Percentiles rank a stretch among this genome's conserved stretches.
Evolutionary conservation across 495 filamentous ascomycete genomes (phyloP).

Genomic region (Penicillium dipodomyicola): DNA sequence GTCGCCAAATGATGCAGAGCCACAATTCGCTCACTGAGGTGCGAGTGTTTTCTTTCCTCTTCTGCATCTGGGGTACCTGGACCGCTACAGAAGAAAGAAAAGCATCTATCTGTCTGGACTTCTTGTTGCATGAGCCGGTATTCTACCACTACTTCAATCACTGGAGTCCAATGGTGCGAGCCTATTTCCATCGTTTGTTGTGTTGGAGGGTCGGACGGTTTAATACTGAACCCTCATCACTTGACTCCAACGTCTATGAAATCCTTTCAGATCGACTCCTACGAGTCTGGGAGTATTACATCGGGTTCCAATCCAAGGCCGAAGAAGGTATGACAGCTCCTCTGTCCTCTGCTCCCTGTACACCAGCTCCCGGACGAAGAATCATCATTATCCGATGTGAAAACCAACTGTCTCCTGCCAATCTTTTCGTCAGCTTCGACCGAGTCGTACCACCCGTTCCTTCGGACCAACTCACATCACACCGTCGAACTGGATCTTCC

Average conservation of each 20-base stretch:
- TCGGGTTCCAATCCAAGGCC: slow-evolving; percentile 62
- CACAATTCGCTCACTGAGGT: slow-evolving; percentile 95
- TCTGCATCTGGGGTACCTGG: slow-evolving; percentile 75
- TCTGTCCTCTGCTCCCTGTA: slow-evolving; percentile 74
- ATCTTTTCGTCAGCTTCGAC: slow-evolving; percentile 65
- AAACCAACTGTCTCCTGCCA: slow-evolving; percentile 55
- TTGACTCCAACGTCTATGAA: slow-evolving; percentile 72
- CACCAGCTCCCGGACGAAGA: slow-evolving; percentile 84
- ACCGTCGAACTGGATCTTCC: slow-evolving; percentile 39
- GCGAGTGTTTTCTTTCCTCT: slow-evolving; percentile 83
- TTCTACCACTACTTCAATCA: slow-evolving; percentile 90
- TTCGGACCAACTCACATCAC: slow-evolving; percentile 37
- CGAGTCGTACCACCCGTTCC: slow-evolving; percentile 49
- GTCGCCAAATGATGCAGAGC: slow-evolving; percentile 77
- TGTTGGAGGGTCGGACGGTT: slow-evolving; percentile 90
- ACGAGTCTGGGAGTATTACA: slow-evolving; percentile 74
- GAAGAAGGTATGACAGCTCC: slow-evolving; percentile 54
- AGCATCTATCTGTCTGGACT: slow-evolving; percentile 68
- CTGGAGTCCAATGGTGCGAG: slow-evolving; percentile 98
- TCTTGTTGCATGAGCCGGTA: slow-evolving; percentile 72
- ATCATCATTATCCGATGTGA: slow-evolving; percentile 93
- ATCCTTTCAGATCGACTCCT: slow-evolving; percentile 67
- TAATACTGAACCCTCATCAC: slow-evolving; percentile 60
- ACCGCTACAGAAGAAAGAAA: slow-evolving; percentile 65
- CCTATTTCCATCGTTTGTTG: slow-evolving; percentile 89